Evolutionary conservation across 345 rosid species (phyloP), one percentile per base, ranked within the genome.

Genomic region (Hibiscus mutabilis): DNA sequence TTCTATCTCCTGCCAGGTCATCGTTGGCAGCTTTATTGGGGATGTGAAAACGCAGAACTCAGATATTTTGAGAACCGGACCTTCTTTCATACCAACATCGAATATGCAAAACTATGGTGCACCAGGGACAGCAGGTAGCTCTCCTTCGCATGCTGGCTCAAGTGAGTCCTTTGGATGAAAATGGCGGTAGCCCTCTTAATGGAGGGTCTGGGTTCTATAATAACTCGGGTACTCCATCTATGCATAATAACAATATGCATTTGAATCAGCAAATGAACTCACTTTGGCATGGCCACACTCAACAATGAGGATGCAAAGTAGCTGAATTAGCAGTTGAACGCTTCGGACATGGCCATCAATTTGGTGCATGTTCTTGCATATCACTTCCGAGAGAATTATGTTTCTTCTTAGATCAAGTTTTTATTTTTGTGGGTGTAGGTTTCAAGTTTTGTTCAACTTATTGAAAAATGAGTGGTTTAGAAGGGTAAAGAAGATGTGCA

Each of bases 11-110:
- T 82, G 49, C 18, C 79, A 94, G 98, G 82, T 94, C 18, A 86
- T 91, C 59, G 86, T 91, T 37, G 98, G 97, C 70, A 91, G 98
- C 89, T 94, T 94, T 70, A 73, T 90, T 27, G 84, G 81, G 0
- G 91, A 84, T 56, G 84, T 78, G 37, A 93, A 82, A 77, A 93
- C 87, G 79, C 67, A 73, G 5, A 86, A 67, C 57, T 73, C 76
- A 16, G 82, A 22, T 18, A 24, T 52, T 25, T 75, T 72, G 49
- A 85, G 79, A 77, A 79, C 91, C 12, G 95, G 82, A 68, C 79
- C 86, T 9, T 84, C 89, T 9, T 85, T 87, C n/a, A 73, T 81
- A 15, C 76, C 82, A 33, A 52, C 81, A 9, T 72, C 84, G 60
- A 87, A 90, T 29, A 85, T 79, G 85, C 69, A 83, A 82, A 85